Percentiles rank a stretch among this genome's conserved stretches.
Conservation (phyloP, 2,329 filamentous ascomycete genomes). For the Sarocladium kiliense region DNA sequence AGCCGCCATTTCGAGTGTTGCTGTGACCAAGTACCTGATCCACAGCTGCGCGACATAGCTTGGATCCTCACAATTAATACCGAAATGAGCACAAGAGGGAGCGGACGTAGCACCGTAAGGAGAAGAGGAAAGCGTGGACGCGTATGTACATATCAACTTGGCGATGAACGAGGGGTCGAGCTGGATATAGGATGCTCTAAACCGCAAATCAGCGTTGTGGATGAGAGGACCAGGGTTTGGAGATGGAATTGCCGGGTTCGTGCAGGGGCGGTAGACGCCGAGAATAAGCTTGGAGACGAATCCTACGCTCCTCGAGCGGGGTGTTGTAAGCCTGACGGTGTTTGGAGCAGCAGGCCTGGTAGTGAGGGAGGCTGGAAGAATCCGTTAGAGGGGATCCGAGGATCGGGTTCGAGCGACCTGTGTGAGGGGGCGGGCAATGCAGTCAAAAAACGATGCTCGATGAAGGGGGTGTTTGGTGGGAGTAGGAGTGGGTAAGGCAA, state of each 20-base stretch:
- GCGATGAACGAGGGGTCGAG: not conserved
- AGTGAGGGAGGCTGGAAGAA: no score
- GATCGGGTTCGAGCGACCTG: not conserved
- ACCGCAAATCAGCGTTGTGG: not conserved
- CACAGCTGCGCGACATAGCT: not conserved
- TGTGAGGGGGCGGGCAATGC: not conserved
- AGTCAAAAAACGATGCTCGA: not conserved
- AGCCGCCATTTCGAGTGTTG: no score
- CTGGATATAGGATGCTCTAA: not conserved
- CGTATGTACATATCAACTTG: not conserved
- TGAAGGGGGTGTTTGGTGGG: not conserved
- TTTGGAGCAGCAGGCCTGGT: no score
- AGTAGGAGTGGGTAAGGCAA: not conserved
- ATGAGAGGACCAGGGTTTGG: not conserved
- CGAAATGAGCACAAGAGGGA: not conserved
- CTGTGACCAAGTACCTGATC: not conserved
- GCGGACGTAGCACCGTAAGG: not conserved
- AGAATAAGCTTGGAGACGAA: not conserved
- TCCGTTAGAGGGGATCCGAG: not conserved
- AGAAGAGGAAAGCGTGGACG: not conserved
- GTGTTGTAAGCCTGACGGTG: no score
- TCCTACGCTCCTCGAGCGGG: no score
- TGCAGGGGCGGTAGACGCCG: not conserved
- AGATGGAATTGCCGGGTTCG: not conserved
- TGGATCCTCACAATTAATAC: not conserved